These are phyloP conservation scores for Hypoxylon rickii DNA, from an alignment of 495 filamentous ascomycete species.

Conservation along the genomic window DNA sequence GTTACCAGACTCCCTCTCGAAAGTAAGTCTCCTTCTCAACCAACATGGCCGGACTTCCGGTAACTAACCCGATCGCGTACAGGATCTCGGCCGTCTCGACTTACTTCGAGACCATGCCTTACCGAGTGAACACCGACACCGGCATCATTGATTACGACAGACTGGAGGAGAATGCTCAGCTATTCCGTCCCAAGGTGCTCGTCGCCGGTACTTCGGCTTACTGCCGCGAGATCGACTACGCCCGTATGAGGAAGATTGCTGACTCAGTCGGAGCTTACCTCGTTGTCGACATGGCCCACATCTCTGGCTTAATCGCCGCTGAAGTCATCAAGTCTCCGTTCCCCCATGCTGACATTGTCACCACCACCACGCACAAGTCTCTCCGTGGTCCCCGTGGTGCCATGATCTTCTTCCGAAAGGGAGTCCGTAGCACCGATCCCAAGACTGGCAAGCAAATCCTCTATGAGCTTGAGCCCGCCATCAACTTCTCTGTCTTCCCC, in stretches of 20 bases:
- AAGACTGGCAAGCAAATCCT: constrained; percentile 88
- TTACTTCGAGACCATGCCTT: constrained; percentile 95
- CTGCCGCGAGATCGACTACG: constrained; percentile 97
- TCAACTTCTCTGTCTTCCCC: constrained; percentile 99
- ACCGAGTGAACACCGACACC: constrained; percentile 86
- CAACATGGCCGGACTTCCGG: constrained; percentile 6
- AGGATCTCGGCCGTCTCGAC: constrained; percentile 92
- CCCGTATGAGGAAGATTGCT: constrained; percentile 93
- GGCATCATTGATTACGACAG: constrained; percentile 97
- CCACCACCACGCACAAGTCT: constrained; percentile 99
- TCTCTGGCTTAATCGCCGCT: constrained; percentile 92
- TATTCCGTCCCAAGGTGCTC: constrained; percentile 94
- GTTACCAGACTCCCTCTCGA: constrained; percentile 89
- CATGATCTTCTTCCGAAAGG: constrained; percentile 99
- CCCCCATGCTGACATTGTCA: constrained; percentile 92
- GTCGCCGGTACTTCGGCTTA: constrained; percentile 98
- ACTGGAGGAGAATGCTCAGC: constrained; percentile 86
- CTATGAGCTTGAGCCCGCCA: constrained; percentile 93
- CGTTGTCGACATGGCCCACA: constrained; percentile 97
- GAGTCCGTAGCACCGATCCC: constrained; percentile 82
- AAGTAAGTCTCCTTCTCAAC: constrained; percentile 66
- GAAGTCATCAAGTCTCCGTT: constrained; percentile 96
- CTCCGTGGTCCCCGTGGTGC: constrained; percentile 97
- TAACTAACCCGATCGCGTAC: constrained; percentile 20
- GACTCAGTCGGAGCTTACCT: constrained; percentile 95